Conservation (phyloP, 768 basidiomycete genomes). For the Rhizopogon rudus region DNA sequence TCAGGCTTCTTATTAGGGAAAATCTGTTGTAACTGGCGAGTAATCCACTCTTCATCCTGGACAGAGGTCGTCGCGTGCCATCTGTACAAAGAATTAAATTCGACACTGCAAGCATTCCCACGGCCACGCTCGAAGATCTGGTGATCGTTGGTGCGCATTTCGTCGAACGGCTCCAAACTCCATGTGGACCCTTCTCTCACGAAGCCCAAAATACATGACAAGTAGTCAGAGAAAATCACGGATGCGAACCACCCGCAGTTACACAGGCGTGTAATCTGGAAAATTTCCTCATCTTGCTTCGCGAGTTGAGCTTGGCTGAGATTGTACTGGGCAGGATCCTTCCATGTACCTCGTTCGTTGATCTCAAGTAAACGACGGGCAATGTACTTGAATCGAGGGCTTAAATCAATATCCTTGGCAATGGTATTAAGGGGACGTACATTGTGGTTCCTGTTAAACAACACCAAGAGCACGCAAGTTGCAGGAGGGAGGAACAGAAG, state of each 20-base stretch:
- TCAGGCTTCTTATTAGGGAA: constrained; percentile 54
- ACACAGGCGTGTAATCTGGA: constrained; percentile 73
- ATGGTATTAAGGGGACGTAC: constrained; percentile 35
- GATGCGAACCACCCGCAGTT: constrained; percentile 80
- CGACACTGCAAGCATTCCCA: constrained; percentile 79
- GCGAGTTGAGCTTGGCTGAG: constrained; percentile 29
- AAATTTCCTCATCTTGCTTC: constrained; percentile 70
- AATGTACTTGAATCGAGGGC: constrained; percentile 52
- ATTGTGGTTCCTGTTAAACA: constrained; percentile 88
- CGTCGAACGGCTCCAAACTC: constrained; percentile 72
- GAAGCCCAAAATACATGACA: constrained; percentile 75
- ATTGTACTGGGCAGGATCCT: constrained; percentile 46
- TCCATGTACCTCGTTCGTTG: constrained; percentile 68
- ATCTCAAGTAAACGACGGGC: constrained; percentile 72
- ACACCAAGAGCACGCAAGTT: constrained; percentile 61
- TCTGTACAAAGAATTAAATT: constrained; percentile 85
- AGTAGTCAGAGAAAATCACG: constrained; percentile 81
- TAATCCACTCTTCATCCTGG: constrained; percentile 69
- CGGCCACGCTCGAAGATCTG: constrained; percentile 70
- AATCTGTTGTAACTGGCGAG: constrained; percentile 40
- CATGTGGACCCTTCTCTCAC: constrained; percentile 70
- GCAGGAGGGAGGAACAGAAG: constrained; percentile 77
- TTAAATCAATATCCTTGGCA: background rate
- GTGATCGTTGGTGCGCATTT: constrained; percentile 62
- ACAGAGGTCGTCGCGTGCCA: constrained; percentile 80